phyloP scores from a whole-genome alignment of 1,284 basidiomycete species.

The Trichosporon ovoides region DNA sequence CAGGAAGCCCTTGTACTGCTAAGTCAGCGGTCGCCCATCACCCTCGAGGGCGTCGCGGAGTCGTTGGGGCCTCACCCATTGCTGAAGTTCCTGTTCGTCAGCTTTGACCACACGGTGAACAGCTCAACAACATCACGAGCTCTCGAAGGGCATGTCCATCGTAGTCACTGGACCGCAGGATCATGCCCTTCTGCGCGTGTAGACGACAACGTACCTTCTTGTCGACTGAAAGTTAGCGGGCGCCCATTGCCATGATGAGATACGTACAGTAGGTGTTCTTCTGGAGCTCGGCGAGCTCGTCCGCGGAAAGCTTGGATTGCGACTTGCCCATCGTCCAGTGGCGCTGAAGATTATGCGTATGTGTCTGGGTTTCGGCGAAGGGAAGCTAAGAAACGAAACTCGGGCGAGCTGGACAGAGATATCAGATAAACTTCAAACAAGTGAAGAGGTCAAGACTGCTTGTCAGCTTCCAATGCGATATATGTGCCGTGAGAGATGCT shows the following conservation, averaged over 20 bases:
- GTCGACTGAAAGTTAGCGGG: constrained; percentile 64
- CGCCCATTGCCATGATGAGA: not conserved
- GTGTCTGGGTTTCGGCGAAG: not conserved
- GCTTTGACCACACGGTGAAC: not conserved
- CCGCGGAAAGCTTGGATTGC: constrained; percentile 90
- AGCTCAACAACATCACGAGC: not conserved
- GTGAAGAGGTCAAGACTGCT: not conserved
- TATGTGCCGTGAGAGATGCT: no score
- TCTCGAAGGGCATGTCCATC: not conserved
- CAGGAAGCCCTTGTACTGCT: constrained; percentile 94
- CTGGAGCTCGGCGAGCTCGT: constrained; percentile 92
- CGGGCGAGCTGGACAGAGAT: not conserved
- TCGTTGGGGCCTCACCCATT: constrained; percentile 59
- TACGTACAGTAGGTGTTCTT: constrained; percentile 95
- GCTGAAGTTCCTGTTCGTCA: constrained; percentile 71
- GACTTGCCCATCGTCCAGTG: constrained; percentile 71
- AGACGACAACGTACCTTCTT: constrained; percentile 59
- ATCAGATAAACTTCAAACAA: not conserved
- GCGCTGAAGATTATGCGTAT: not conserved
- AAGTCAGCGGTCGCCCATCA: constrained; percentile 5
- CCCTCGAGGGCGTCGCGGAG: constrained; percentile 33
- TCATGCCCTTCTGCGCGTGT: no score
- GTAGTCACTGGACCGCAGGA: no score
- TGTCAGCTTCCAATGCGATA: no score
- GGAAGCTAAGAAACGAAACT: not conserved